Conservation (phyloP, 1,284 basidiomycete species). For the Melampsora larici-populina region DNA sequence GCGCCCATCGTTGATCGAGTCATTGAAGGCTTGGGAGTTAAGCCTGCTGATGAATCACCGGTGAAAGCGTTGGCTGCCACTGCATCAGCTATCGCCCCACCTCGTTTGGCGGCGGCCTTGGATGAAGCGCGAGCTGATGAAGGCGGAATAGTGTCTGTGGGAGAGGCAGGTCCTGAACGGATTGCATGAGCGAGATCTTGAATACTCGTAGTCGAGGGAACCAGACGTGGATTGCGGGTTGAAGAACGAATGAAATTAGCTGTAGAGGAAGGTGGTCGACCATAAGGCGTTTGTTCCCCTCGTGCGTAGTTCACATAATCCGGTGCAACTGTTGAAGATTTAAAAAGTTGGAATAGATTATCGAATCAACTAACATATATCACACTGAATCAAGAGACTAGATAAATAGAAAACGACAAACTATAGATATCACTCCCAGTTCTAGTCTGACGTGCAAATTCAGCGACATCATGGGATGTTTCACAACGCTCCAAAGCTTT, state of each 20-base stretch:
- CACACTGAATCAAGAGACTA: not conserved
- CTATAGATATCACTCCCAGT: slow-evolving; percentile 55
- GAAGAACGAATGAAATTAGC: slow-evolving; percentile 41
- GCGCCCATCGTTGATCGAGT: slow-evolving; percentile 33
- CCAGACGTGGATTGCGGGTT: slow-evolving; percentile 35
- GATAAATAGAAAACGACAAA: not conserved
- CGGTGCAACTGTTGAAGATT: slow-evolving; percentile 20
- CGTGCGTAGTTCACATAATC: slow-evolving; percentile 41
- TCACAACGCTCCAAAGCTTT: slow-evolving; percentile 58
- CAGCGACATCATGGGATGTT: slow-evolving; percentile 47
- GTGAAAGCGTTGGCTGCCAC: slow-evolving; percentile 36
- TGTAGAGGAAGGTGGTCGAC: slow-evolving; percentile 9
- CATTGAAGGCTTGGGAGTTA: slow-evolving; percentile 19
- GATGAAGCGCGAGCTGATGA: slow-evolving; percentile 18
- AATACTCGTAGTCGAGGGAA: slow-evolving; percentile 35
- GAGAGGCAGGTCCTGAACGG: slow-evolving; percentile 36
- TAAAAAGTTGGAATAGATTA: not conserved
- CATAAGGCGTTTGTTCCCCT: slow-evolving; percentile 38
- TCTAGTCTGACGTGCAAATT: slow-evolving; percentile 60
- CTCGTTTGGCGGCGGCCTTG: slow-evolving; percentile 34
- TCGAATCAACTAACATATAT: not conserved
- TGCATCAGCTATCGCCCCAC: slow-evolving; percentile 38
- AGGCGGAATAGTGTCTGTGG: slow-evolving; percentile 20
- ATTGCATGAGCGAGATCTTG: slow-evolving; percentile 42
- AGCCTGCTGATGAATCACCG: slow-evolving; percentile 18